Base-by-base conservation (phyloP, 2,329 filamentous ascomycete genomes). In the Alternaria atra region DNA sequence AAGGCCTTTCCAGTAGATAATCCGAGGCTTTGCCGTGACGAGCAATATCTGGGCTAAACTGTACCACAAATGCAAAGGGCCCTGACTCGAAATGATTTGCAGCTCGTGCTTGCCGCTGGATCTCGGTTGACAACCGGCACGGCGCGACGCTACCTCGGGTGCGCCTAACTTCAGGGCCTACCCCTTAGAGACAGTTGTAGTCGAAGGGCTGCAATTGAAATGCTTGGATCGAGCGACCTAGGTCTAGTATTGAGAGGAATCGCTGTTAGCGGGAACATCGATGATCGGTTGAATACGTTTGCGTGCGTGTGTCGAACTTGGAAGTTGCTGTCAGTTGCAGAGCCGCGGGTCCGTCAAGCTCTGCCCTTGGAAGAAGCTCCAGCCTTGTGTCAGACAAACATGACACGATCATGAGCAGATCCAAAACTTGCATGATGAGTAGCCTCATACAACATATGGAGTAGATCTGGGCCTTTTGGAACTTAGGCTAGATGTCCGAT, bases 91-190 rank as follows among this genome's bases (percentile, higher is more conserved):
- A 43, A 53, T 56, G 58, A 65, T 58, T 58, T 35, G 56, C 52
- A 68, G 65, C 58, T 68, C 60, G 68, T 67, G 68, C 66, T 67
- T 57, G 60, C 46, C 58, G 62, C 66, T 66, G 66, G 65, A 71
- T 71, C 66, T 69, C 66, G 64, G 66, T 51, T 69, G 62, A 63
- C 43, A 47, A 57, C 68, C 68, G 67, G 68, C 65, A 65, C 68
- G 68, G 68, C 61, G 52, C 63, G 63, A 68, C 67, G 63, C 67
- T 69, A 67, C 60, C 61, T 61, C 63, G 62, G 67, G 55, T 65
- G 54, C 56, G 61, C 57, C 64, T 65, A 63, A 65, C 59, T 61
- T 46, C 55, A 62, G 58, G 53, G 52, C 42, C 25, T 29, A 44
- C 44, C 30, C n/a, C 6, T 42, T 27, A 17, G 25, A n/a, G 44